These are phyloP conservation scores for Entonaema liquescens DNA, from an alignment of 495 filamentous ascomycete species.

Conservation along the genomic window DNA sequence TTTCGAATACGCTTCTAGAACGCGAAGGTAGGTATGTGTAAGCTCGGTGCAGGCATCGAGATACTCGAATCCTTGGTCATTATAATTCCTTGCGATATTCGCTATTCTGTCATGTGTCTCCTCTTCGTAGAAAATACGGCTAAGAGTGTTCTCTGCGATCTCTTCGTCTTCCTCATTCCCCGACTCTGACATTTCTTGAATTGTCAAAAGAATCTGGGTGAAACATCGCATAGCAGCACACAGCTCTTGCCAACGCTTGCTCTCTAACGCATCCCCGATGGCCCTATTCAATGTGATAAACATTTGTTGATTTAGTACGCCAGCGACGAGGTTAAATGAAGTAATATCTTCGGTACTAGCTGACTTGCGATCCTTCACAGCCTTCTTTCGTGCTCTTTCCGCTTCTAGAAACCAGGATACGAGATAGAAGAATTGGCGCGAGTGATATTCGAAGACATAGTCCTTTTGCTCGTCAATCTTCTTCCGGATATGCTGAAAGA, in stretches of 20 bases:
- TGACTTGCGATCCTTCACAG: conserved; percentile 57
- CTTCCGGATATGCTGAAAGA: conserved; percentile 85
- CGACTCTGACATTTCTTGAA: conserved; percentile 91
- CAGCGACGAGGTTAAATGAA: conserved; percentile 85
- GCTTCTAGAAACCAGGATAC: conserved; percentile 95
- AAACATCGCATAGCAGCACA: conserved; percentile 92
- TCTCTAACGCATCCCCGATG: conserved; percentile 79
- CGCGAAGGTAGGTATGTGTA: conserved; percentile 86
- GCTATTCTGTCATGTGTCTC: conserved; percentile 88
- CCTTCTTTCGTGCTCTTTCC: conserved; percentile 76
- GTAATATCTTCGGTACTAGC: conserved; percentile 66
- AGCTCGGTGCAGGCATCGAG: conserved; percentile 93
- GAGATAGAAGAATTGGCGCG: conserved; percentile 88
- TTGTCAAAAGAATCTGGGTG: conserved; percentile 84
- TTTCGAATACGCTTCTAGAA: conserved; percentile 92
- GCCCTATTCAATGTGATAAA: conserved; percentile 85
- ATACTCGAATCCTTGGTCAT: conserved; percentile 93
- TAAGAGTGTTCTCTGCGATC: conserved; percentile 97
- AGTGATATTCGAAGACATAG: conserved; percentile 77
- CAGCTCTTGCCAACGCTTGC: conserved; percentile 86
- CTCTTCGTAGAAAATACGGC: conserved; percentile 97
- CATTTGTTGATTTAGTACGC: conserved; percentile 89
- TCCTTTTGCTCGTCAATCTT: conserved; percentile 91
- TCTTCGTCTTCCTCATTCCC: conserved; percentile 92
- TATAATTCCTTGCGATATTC: conserved; percentile 80